Conservation (phyloP, 2,329 filamentous ascomycete genomes). For the Apiospora kogelbergensis region DNA sequence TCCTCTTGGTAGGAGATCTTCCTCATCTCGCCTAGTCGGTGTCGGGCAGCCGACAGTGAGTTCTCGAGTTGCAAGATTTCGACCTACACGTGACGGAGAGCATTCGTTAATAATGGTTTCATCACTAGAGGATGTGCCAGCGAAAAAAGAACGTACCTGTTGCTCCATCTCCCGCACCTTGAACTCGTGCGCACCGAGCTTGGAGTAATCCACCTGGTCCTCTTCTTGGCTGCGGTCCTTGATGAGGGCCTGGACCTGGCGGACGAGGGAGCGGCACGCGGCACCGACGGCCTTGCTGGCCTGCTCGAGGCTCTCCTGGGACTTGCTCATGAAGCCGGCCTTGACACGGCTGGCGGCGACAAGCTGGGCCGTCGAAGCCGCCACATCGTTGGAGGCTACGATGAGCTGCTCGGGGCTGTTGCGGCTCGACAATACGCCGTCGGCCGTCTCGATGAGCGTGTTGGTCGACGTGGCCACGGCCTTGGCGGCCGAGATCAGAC, state of each 20-base stretch:
- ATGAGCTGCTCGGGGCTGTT: conserved; percentile 97
- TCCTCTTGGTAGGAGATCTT: conserved; percentile 94
- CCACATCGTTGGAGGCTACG: conserved; percentile 95
- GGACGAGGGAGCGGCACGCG: conserved; percentile 83
- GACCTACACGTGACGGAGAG: conserved; percentile 60
- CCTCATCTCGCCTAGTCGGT: conserved; percentile 92
- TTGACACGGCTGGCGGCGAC: conserved; percentile 95
- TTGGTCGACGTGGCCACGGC: conserved; percentile 93
- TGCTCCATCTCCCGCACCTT: conserved; percentile 99
- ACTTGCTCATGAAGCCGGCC: conserved; percentile 97
- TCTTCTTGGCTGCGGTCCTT: conserved; percentile 80
- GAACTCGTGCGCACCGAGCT: conserved; percentile 91
- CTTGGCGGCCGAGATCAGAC: conserved; percentile 94
- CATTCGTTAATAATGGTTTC: conserved; percentile 18
- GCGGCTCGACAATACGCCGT: conserved; percentile 87
- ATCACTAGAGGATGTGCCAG: neutral
- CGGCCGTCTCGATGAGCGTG: conserved; percentile 94
- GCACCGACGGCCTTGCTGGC: conserved; percentile 91
- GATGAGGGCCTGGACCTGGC: conserved; percentile 94
- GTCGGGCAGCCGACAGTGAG: conserved; percentile 72
- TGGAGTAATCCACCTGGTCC: conserved; percentile 82
- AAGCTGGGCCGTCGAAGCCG: conserved; percentile 92
- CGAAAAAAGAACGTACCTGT: conserved; percentile 67
- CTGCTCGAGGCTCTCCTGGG: conserved; percentile 85
- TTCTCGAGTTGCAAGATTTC: conserved; percentile 98